Conservation (phyloP, 2,329 filamentous ascomycete species). For the Aspergillus jensenii region DNA sequence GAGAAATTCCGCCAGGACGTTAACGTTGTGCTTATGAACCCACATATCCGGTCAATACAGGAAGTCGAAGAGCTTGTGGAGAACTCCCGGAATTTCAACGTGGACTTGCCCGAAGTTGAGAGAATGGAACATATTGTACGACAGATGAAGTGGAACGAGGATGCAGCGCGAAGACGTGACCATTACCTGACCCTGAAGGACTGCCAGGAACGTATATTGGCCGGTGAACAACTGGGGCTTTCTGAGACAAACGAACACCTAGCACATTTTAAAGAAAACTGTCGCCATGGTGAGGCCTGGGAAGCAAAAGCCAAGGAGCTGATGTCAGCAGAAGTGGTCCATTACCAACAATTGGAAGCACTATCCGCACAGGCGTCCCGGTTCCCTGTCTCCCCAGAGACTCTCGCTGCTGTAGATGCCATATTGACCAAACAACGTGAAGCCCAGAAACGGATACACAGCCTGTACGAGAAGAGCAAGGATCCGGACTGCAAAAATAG, state of each 20-base stretch:
- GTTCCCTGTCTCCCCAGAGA: conserved; percentile 79
- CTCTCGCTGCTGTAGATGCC: conserved; percentile 77
- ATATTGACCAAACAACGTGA: conserved; percentile 96
- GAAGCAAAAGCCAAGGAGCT: conserved; percentile 90
- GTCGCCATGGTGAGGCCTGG: conserved; percentile 78
- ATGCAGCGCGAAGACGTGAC: conserved; percentile 66
- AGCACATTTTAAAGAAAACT: conserved; percentile 71
- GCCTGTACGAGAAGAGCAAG: conserved; percentile 75
- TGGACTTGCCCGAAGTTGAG: conserved; percentile 87
- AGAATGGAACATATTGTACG: conserved; percentile 76
- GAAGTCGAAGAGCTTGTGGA: conserved; percentile 92
- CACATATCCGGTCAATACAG: conserved; percentile 62
- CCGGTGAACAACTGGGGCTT: conserved; percentile 75
- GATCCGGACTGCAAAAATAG: conserved; percentile 73
- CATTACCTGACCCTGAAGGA: conserved; percentile 72
- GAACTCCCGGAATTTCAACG: conserved; percentile 81
- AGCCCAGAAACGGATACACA: conserved; percentile 82
- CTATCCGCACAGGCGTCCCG: conserved; percentile 78
- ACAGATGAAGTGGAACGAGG: conserved; percentile 84
- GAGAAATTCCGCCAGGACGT: conserved; percentile 80
- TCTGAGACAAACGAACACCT: conserved; percentile 78
- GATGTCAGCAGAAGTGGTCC: conserved; percentile 85
- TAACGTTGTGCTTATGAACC: conserved; percentile 66
- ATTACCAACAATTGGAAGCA: conserved; percentile 92
- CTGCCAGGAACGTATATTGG: conserved; percentile 74